Evolutionary conservation across 495 filamentous ascomycete species (phyloP).

Genomic region (Amniculicola lignicola): DNA sequence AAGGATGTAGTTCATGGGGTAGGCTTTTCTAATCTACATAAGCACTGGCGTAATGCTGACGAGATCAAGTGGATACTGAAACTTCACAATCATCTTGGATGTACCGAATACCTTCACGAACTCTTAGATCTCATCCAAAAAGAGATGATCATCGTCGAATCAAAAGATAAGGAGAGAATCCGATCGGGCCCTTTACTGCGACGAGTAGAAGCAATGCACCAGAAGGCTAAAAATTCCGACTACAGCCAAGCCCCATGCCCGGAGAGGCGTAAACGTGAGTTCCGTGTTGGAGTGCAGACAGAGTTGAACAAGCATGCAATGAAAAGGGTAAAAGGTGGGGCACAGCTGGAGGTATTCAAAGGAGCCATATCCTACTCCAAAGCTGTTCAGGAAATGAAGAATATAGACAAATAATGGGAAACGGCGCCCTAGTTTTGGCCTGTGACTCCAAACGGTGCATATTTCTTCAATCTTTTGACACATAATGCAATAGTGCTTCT

Average conservation of each 20-base stretch:
- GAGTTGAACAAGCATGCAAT: neutral
- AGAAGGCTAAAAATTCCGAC: neutral
- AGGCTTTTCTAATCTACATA: no score
- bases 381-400: no score
- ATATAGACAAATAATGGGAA: no score
- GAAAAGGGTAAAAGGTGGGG: no score
- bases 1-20: neutral
- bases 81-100: neutral
- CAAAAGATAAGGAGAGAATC: neutral
- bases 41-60: no score
- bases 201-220: neutral
- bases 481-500: no score
- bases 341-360: no score
- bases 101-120: slow-evolving; percentile 4
- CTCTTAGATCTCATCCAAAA: slow-evolving; percentile 3
- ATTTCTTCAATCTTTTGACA: no score
- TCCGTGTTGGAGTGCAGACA: neutral
- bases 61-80: neutral
- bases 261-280: neutral
- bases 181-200: neutral
- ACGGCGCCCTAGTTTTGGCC: no score
- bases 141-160: neutral
- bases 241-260: neutral
- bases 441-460: no score
- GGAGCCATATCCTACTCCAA: no score